A percentile compares a stretch with the other conserved stretches of the same genome.
Conservation (phyloP, 768 basidiomycete genomes). For the Agaricus subrufescens region DNA sequence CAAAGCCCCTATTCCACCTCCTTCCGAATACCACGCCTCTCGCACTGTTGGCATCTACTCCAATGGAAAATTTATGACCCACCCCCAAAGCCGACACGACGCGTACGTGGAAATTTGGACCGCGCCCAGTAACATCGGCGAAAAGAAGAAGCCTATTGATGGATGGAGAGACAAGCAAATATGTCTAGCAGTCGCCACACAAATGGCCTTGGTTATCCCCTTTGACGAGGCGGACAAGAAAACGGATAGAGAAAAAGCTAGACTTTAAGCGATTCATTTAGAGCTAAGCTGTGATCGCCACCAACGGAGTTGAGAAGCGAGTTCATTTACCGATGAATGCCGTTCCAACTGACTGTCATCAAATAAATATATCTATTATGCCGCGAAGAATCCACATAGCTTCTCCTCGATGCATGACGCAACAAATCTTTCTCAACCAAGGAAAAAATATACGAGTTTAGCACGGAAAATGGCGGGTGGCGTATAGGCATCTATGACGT, state of each 20-base stretch:
- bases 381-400: too few species aligned
- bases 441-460: too few species aligned
- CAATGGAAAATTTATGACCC: conserved; percentile 44
- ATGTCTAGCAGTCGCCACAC: conserved; percentile 59
- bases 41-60: conserved; percentile 58
- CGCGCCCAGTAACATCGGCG: conserved; percentile 51
- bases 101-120: conserved; percentile 61
- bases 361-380: too few species aligned
- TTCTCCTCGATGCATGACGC: too few species aligned
- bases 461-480: too few species aligned
- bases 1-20: conserved; percentile 51
- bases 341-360: too few species aligned
- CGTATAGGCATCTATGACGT: too few species aligned
- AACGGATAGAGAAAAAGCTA: conserved; percentile 18
- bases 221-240: conserved; percentile 33
- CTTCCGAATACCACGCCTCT: conserved; percentile 33
- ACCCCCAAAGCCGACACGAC: conserved; percentile 56
- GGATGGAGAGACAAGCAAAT: conserved; percentile 61
- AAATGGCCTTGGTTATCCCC: conserved; percentile 51
- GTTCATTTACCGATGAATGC: too few species aligned
- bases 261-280: conserved; percentile 13
- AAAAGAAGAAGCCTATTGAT: conserved; percentile 27
- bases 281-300: not conserved
- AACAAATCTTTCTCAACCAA: too few species aligned
- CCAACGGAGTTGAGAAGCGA: too few species aligned